phyloP scores from a whole-genome alignment of 345 rosid genomes.

The Acer negundo region DNA sequence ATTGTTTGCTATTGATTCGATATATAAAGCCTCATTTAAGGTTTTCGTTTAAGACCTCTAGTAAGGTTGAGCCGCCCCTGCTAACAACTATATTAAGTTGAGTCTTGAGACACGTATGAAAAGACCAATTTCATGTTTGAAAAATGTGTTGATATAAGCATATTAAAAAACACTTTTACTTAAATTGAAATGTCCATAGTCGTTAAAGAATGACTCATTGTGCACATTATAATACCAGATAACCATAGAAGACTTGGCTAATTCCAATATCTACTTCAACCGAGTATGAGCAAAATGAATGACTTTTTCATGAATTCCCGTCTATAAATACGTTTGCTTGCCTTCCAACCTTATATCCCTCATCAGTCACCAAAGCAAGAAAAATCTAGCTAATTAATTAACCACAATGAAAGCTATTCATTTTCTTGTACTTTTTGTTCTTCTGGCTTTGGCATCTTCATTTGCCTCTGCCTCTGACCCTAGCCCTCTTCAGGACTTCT shows the following conservation, averaged over 20 bases:
- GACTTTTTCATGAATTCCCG: not conserved
- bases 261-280: not conserved
- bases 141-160: too few species aligned
- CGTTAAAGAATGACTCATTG: too few species aligned
- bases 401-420: not conserved
- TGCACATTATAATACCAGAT: not conserved
- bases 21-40: too few species aligned
- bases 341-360: not conserved
- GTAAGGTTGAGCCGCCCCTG: too few species aligned
- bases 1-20: too few species aligned
- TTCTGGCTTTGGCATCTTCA: constrained; percentile 22
- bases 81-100: too few species aligned
- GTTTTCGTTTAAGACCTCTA: too few species aligned
- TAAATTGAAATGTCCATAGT: not conserved
- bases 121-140: too few species aligned
- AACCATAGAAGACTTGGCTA: not conserved
- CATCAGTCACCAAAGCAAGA: not conserved
- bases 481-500: constrained; percentile 34
- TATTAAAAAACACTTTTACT: too few species aligned
- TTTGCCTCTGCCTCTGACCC: constrained; percentile 30
- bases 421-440: constrained; percentile 5
- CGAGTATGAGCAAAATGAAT: not conserved
- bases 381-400: not conserved
- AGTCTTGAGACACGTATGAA: too few species aligned
- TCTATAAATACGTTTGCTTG: not conserved